These are phyloP conservation scores for Mucor piriformis DNA, from an alignment of 371 early-diverging fungal genomes.

Conservation along the genomic window DNA sequence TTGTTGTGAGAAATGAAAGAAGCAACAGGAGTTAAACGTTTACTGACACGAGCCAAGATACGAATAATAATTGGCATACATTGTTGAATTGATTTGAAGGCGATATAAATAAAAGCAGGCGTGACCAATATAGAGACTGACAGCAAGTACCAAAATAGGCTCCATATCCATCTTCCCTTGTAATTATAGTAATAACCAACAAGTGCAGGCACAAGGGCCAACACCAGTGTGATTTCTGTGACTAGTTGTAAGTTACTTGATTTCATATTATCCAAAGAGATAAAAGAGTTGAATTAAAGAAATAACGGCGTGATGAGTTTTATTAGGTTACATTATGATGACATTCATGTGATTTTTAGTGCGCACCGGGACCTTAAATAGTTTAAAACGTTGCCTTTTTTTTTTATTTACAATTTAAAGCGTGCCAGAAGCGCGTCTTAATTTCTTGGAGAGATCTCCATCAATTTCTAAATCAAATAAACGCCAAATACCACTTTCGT, in stretches of 20 bases:
- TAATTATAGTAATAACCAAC: constrained; percentile 26
- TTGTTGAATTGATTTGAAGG: constrained; percentile 35
- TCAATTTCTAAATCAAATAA: constrained; percentile 64
- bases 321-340: background rate
- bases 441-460: constrained; percentile 38
- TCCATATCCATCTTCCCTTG: constrained; percentile 22
- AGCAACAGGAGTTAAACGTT: constrained; percentile 32
- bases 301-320: background rate
- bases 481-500: constrained; percentile 70
- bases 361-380: no score
- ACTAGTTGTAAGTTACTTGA: constrained; percentile 10
- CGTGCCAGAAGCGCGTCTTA: constrained; percentile 28
- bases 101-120: constrained; percentile 28
- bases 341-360: constrained; percentile 1
- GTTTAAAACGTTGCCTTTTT: no score
- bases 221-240: constrained; percentile 23
- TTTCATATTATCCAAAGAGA: background rate
- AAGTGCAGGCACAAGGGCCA: constrained; percentile 26
- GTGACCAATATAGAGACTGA: constrained; percentile 25
- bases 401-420: no score
- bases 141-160: constrained; percentile 26
- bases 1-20: constrained; percentile 24
- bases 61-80: constrained; percentile 30
- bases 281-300: background rate
- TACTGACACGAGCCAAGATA: constrained; percentile 18